Percentiles rank a stretch among this genome's conserved stretches.
These are phyloP conservation scores for Hibiscus tridactylites DNA, from an alignment of 345 rosid species.

Conservation along the genomic window DNA sequence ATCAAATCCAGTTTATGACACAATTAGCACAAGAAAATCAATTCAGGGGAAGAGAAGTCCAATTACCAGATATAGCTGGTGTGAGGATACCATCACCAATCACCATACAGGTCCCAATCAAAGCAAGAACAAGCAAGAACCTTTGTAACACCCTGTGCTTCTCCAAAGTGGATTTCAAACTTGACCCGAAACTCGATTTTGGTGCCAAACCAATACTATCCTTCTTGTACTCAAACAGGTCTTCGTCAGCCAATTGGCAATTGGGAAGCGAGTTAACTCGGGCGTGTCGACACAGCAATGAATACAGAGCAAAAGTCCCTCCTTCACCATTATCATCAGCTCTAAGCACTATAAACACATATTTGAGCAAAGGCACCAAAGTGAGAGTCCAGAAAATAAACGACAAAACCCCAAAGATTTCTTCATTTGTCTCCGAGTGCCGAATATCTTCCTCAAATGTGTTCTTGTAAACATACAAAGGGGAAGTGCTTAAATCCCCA, in stretches of 20 bases:
- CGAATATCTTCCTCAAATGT: constrained; percentile 71
- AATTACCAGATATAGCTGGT: constrained; percentile 77
- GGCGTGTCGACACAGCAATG: constrained; percentile 68
- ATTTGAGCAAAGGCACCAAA: constrained; percentile 59
- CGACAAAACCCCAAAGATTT: constrained; percentile 78
- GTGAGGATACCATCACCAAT: constrained; percentile 88
- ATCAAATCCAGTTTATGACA: neutral
- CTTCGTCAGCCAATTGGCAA: constrained; percentile 79
- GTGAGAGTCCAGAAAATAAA: constrained; percentile 84
- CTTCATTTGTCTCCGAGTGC: constrained; percentile 80
- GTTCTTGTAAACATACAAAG: constrained; percentile 74
- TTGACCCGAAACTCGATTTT: constrained; percentile 27
- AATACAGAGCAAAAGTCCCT: constrained; percentile 81
- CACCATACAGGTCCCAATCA: constrained; percentile 91
- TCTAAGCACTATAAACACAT: constrained; percentile 71
- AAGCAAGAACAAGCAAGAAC: constrained; percentile 65
- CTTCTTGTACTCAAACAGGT: constrained; percentile 54
- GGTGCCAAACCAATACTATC: constrained; percentile 13
- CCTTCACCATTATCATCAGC: constrained; percentile 94
- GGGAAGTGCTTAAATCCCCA: constrained; percentile 85
- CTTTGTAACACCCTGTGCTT: constrained; percentile 56
- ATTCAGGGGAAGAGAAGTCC: neutral
- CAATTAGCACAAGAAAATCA: neutral
- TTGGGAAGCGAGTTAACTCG: constrained; percentile 69
- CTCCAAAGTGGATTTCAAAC: constrained; percentile 63